These are phyloP conservation scores for Agrocybe chaxingu DNA, from an alignment of 768 basidiomycete genomes.

Conservation along the genomic window DNA sequence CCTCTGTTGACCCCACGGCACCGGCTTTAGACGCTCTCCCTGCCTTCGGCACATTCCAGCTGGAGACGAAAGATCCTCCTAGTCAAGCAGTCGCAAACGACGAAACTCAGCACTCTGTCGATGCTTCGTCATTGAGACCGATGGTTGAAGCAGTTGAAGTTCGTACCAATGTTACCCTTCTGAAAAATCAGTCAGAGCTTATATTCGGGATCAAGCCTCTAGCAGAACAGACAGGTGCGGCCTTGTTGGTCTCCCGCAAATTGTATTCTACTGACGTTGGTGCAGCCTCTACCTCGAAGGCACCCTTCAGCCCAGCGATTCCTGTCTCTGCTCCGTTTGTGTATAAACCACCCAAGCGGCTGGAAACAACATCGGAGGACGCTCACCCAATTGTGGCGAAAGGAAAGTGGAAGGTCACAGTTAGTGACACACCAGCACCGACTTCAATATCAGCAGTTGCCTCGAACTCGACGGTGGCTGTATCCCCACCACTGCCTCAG, in stretches of 20 bases:
- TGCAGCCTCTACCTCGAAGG: not conserved
- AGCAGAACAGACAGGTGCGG: no score
- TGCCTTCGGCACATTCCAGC: not conserved
- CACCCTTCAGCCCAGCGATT: conserved; percentile 7
- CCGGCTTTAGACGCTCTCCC: not conserved
- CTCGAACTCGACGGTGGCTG: conserved; percentile 1
- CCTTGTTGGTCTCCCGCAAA: no score
- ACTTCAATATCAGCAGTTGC: not conserved
- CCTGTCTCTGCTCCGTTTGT: conserved; percentile 15
- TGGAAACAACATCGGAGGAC: not conserved
- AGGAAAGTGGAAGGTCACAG: conserved; percentile 7
- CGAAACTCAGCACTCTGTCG: no score
- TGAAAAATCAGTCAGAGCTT: no score
- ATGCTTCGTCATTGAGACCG: no score
- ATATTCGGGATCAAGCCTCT: no score
- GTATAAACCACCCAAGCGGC: conserved; percentile 14
- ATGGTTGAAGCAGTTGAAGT: no score
- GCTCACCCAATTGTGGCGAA: not conserved
- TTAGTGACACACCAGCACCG: not conserved
- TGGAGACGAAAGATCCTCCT: no score
- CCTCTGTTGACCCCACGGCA: not conserved
- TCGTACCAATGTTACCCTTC: no score
- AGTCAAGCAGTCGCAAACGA: no score
- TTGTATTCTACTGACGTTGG: not conserved
- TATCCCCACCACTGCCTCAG: conserved; percentile 1